phyloP scores from a whole-genome alignment of 1,284 basidiomycete genomes.

The Hypsizygus ulmarius region DNA sequence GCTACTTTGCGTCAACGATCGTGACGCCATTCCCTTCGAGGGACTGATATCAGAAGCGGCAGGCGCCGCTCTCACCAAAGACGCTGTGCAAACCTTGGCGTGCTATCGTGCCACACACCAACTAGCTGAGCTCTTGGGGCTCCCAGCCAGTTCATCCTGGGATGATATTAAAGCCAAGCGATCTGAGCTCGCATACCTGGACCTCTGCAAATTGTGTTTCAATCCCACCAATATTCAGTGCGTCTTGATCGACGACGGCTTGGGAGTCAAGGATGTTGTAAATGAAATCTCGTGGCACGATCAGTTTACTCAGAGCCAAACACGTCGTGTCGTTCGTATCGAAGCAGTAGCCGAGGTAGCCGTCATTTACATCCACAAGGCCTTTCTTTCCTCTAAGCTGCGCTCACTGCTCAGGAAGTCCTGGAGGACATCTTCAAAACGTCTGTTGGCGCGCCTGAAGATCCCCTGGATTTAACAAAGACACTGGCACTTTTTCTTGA shows the following conservation, averaged over 20 bases:
- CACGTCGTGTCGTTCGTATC: constrained; percentile 62
- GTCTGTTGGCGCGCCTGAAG: constrained; percentile 10
- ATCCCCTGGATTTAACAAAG: constrained; percentile 20
- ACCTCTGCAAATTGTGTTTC: constrained; percentile 56
- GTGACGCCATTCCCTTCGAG: constrained; percentile 52
- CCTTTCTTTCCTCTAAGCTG: not conserved
- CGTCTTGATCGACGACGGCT: constrained; percentile 69
- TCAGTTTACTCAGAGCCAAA: constrained; percentile 46
- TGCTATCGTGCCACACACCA: constrained; percentile 55
- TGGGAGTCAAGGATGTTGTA: constrained; percentile 47
- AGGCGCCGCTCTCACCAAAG: constrained; percentile 47
- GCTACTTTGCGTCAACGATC: constrained; percentile 47
- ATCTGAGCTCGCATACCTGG: constrained; percentile 43
- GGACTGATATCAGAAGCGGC: constrained; percentile 63
- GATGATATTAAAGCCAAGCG: constrained; percentile 52
- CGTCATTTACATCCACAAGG: not conserved
- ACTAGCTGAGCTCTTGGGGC: constrained; percentile 46
- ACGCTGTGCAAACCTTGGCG: constrained; percentile 55
- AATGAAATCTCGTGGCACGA: constrained; percentile 62
- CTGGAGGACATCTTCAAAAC: constrained; percentile 22
- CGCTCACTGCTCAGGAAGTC: constrained; percentile 20
- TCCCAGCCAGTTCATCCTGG: constrained; percentile 50
- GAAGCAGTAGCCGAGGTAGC: constrained; percentile 52
- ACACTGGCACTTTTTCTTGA: constrained; percentile 34
- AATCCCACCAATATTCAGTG: constrained; percentile 54